Percentiles rank a stretch among this genome's conserved stretches.
Evolutionary conservation across 140 eudicot genomes (phyloP).

Genomic region (Oenanthe javanica): DNA sequence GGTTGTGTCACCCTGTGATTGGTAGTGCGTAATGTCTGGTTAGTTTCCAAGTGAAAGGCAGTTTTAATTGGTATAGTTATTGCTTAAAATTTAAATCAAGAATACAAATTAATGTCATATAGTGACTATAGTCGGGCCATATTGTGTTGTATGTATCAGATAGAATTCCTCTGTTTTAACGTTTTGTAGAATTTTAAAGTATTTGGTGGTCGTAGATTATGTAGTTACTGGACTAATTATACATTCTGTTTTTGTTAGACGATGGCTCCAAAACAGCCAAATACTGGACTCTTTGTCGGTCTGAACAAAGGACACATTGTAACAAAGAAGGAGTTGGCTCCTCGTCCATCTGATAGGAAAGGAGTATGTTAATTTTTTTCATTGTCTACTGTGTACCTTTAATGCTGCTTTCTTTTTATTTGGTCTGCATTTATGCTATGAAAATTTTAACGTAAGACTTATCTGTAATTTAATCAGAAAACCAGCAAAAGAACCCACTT

Average conservation of each 20-base stretch:
- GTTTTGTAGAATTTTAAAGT: neutral
- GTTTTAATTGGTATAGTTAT: neutral
- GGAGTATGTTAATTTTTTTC: conserved; percentile 28
- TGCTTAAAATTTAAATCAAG: neutral
- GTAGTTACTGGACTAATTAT: neutral
- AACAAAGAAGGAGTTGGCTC: conserved; percentile 77
- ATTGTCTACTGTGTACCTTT: neutral
- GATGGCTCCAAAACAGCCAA: conserved; percentile 86
- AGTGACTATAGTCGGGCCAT: neutral
- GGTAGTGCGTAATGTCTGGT: neutral
- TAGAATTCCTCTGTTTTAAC: neutral
- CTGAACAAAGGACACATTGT: conserved; percentile 71
- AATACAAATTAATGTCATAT: neutral
- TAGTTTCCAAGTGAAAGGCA: neutral
- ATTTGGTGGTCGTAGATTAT: neutral
- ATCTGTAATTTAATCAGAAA: conserved; percentile 29
- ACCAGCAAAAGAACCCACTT: conserved; percentile 75
- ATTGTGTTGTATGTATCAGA: neutral
- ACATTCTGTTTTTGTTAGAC: conserved; percentile 17
- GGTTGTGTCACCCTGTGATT: neutral
- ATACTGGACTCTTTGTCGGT: conserved; percentile 64
- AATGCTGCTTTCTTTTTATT: neutral
- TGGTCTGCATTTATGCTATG: neutral
- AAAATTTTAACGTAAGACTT: neutral
- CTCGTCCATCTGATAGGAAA: conserved; percentile 72